Conservation (phyloP, 305 asterid genomes). For the Fraxinus latifolia region DNA sequence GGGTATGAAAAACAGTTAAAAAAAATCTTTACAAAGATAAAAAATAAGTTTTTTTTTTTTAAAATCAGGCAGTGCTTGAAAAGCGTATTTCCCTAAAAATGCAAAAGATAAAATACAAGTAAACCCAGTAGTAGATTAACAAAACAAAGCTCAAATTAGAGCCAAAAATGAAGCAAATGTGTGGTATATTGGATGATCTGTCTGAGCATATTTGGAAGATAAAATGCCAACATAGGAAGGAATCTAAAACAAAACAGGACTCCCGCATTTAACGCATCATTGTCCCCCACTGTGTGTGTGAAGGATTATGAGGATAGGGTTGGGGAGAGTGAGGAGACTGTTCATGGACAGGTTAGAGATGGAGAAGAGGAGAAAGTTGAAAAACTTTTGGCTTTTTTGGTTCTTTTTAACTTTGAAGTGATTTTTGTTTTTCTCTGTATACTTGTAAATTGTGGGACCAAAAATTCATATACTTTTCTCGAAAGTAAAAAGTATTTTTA, state of each 20-base stretch:
- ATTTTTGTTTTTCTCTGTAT: neutral
- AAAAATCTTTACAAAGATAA: slow-evolving; percentile 1
- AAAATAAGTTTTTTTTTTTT: neutral
- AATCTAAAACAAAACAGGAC: neutral
- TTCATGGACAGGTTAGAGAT: neutral
- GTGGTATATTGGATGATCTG: neutral
- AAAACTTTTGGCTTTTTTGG: slow-evolving; percentile 13
- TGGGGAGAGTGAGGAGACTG: slow-evolving; percentile 31
- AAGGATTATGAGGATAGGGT: neutral
- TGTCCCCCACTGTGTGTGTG: slow-evolving; percentile 2
- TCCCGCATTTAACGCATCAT: slow-evolving; percentile 31
- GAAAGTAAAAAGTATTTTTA: neutral
- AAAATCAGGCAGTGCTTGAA: neutral
- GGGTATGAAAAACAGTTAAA: slow-evolving; percentile 15
- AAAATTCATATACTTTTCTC: neutral
- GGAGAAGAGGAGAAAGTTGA: slow-evolving; percentile 4
- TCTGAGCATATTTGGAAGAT: neutral
- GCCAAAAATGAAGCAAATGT: neutral
- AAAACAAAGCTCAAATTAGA: neutral
- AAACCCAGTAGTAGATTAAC: neutral
- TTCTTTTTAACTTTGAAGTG: neutral
- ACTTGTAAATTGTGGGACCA: neutral
- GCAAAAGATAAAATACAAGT: neutral
- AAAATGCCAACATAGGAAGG: slow-evolving; percentile 3
- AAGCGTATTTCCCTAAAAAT: neutral